A percentile compares a stretch with the other conserved stretches of the same genome.
phyloP scores from a whole-genome alignment of 345 rosid species.

The Cardiospermum halicacabum region DNA sequence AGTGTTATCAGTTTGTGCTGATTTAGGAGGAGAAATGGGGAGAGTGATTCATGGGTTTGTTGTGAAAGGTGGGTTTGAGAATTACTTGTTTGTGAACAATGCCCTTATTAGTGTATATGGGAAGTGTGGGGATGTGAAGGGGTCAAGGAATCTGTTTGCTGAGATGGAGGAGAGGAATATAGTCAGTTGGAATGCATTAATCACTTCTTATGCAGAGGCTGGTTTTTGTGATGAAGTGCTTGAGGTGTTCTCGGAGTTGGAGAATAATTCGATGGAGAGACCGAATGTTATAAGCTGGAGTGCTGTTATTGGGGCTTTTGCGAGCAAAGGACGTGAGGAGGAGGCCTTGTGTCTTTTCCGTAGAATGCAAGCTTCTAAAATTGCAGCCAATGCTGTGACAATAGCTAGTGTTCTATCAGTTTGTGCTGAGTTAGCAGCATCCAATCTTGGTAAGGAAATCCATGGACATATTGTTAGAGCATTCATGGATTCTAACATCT shows the following conservation, averaged over 20 bases:
- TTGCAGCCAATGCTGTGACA: slow-evolving; percentile 48
- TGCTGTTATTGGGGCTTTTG: slow-evolving; percentile 60
- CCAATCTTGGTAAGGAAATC: slow-evolving; percentile 53
- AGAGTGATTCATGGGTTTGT: slow-evolving; percentile 48
- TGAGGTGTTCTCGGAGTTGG: slow-evolving; percentile 42
- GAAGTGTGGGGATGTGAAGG: slow-evolving; percentile 41
- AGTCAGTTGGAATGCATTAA: slow-evolving; percentile 69
- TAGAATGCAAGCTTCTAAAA: slow-evolving; percentile 44
- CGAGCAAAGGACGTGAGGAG: slow-evolving; percentile 44
- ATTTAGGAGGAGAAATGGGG: slow-evolving; percentile 27
- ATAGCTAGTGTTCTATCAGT: slow-evolving; percentile 51
- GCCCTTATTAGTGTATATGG: slow-evolving; percentile 54
- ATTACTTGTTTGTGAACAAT: slow-evolving; percentile 46
- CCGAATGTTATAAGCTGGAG: slow-evolving; percentile 75
- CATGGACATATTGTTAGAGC: slow-evolving; percentile 61
- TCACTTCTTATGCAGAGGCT: slow-evolving; percentile 53
- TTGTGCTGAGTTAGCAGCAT: slow-evolving; percentile 59
- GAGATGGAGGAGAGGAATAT: slow-evolving; percentile 40
- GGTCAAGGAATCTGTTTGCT: slow-evolving; percentile 37
- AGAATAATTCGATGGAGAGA: slow-evolving; percentile 29
- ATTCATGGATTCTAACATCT: slow-evolving; percentile 41
- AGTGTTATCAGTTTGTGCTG: slow-evolving; percentile 53
- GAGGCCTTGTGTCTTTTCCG: slow-evolving; percentile 52
- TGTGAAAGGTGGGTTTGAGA: slow-evolving; percentile 54
- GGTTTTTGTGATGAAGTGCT: slow-evolving; percentile 55